Evolutionary conservation across 768 basidiomycete species (phyloP).

Genomic region (Russula abietina): DNA sequence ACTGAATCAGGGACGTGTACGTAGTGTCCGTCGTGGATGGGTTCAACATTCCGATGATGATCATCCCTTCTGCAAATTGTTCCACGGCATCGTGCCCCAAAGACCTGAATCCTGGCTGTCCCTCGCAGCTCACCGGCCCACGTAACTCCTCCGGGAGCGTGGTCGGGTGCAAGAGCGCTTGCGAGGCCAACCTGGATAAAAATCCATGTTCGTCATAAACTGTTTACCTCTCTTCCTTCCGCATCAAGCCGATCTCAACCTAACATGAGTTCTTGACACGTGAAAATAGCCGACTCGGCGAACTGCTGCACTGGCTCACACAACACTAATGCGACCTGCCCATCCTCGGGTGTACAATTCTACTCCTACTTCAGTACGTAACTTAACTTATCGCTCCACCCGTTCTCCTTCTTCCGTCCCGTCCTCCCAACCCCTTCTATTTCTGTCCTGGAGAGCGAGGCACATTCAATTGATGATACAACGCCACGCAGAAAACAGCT

Average conservation of each 20-base stretch:
- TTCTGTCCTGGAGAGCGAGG: no score
- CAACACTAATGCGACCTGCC: slow-evolving; percentile 35
- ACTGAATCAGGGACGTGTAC: not conserved
- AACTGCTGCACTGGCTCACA: slow-evolving; percentile 35
- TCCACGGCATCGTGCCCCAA: slow-evolving; percentile 27
- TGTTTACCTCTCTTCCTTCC: not conserved
- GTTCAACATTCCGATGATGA: slow-evolving; percentile 33
- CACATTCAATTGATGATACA: no score
- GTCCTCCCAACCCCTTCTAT: not conserved
- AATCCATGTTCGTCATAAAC: not conserved
- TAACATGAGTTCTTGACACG: not conserved
- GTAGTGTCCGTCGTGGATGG: slow-evolving; percentile 62
- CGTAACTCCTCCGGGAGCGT: slow-evolving; percentile 47
- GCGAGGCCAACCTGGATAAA: slow-evolving; percentile 37
- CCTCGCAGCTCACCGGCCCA: slow-evolving; percentile 46
- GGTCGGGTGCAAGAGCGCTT: slow-evolving; percentile 59
- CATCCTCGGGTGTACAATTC: slow-evolving; percentile 29
- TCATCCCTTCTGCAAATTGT: slow-evolving; percentile 28
- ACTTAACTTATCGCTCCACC: not conserved
- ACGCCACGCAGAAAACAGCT: slow-evolving; percentile 33
- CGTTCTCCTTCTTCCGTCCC: no score
- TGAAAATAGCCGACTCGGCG: slow-evolving; percentile 32
- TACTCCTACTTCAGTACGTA: slow-evolving; percentile 17
- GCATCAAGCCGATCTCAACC: not conserved
- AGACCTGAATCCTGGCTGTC: slow-evolving; percentile 37